These are phyloP conservation scores for Climacium dendroides DNA, from an alignment of 225 moss, liverwort and hornwort genomes.

Conservation along the genomic window DNA sequence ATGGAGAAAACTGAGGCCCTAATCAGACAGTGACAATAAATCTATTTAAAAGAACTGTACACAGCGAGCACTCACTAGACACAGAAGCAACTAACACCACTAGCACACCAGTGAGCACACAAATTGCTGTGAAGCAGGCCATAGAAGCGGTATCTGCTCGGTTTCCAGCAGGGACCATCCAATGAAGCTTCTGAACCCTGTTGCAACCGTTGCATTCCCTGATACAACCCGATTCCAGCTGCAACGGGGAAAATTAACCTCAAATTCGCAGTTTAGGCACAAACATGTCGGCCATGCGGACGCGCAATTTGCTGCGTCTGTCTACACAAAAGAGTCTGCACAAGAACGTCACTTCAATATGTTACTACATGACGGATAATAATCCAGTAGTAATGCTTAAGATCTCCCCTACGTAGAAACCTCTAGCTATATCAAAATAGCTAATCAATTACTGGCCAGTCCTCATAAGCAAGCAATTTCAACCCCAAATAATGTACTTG, in stretches of 20 bases:
- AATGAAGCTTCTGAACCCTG: background rate
- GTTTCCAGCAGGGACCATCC: constrained; percentile 18
- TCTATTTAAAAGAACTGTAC: background rate
- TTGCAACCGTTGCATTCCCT: background rate
- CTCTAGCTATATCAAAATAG: background rate
- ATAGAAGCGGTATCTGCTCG: constrained; percentile 7
- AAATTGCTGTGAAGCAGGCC: constrained; percentile 10
- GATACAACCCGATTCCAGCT: constrained; percentile 5
- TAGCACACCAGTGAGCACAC: constrained; percentile 15
- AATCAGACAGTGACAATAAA: background rate
- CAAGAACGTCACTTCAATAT: background rate
- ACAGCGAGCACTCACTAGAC: background rate
- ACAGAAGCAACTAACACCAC: background rate
- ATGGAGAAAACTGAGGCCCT: background rate
- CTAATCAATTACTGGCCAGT: background rate
- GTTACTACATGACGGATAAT: background rate
- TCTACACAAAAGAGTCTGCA: constrained; percentile 18
- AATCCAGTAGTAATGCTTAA: background rate
- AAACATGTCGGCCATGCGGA: constrained; percentile 17
- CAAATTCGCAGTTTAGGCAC: constrained; percentile 1
- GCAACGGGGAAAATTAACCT: background rate
- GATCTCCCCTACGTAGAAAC: background rate
- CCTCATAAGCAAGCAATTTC: background rate
- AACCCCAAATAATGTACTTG: background rate
- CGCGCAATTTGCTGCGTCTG: constrained; percentile 2